These are phyloP conservation scores for Solanum hybrid DNA, from an alignment of 305 asterid genomes.

Conservation along the genomic window DNA sequence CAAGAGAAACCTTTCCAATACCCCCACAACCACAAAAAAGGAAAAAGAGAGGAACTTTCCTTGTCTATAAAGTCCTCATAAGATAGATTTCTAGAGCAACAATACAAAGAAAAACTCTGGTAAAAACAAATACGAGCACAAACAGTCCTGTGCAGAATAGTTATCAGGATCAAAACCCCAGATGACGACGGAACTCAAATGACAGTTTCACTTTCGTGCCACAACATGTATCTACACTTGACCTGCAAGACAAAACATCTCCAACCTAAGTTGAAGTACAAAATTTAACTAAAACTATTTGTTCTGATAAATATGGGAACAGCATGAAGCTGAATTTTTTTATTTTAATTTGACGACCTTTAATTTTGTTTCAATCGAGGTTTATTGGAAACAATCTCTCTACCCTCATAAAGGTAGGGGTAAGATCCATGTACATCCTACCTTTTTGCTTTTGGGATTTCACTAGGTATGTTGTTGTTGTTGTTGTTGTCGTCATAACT, in stretches of 20 bases:
- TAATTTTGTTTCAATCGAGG: neutral
- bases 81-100: neutral
- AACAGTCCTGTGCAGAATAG: neutral
- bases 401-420: neutral
- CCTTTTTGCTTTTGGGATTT: neutral
- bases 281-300: neutral
- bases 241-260: neutral
- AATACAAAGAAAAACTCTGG: neutral
- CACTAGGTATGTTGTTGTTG: neutral
- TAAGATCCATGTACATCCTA: neutral
- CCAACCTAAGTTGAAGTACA: neutral
- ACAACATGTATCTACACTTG: neutral
- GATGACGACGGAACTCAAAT: neutral
- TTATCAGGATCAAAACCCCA: neutral
- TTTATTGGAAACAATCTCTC: neutral
- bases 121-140: neutral
- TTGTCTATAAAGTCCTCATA: neutral
- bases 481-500: neutral
- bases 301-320: neutral
- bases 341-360: neutral
- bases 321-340: neutral
- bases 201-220: neutral
- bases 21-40: neutral
- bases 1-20: neutral
- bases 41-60: neutral